phyloP scores from a whole-genome alignment of 176 grass and related monocot species.

The Dendrocalamus sinicus region DNA sequence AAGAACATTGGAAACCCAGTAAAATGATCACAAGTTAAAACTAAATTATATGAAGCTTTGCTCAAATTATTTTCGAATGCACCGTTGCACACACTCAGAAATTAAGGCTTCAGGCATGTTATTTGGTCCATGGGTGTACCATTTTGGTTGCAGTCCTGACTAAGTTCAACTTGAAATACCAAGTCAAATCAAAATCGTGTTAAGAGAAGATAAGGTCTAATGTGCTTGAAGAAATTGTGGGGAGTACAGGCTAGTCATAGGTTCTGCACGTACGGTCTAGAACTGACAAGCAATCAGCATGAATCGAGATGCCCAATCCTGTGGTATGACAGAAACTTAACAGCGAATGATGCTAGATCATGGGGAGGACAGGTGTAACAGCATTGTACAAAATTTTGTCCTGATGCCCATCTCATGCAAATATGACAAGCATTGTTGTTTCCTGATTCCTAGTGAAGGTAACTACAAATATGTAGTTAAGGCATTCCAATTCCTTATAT shows the following conservation, averaged over 20 bases:
- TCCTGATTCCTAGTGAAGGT: not conserved
- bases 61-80: conserved; percentile 25
- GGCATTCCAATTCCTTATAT: not conserved
- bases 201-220: not conserved
- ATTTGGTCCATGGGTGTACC: not conserved
- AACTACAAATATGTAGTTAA: not conserved
- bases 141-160: conserved; percentile 8
- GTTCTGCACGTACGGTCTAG: not conserved
- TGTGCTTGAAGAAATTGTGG: not conserved
- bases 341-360: not conserved
- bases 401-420: not conserved
- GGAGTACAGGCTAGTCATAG: not conserved
- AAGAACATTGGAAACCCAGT: conserved; percentile 23
- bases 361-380: not conserved
- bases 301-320: conserved; percentile 11
- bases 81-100: conserved; percentile 7
- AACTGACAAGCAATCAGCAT: not conserved
- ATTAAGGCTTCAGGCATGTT: not conserved
- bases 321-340: not conserved
- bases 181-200: not conserved
- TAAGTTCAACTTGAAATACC: not conserved
- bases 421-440: conserved; percentile 6
- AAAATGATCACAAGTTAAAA: conserved; percentile 14
- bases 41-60: conserved; percentile 28
- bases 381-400: not conserved